phyloP scores from a whole-genome alignment of 139 green algal species.

The Chlamydomonas asymmetrica region DNA sequence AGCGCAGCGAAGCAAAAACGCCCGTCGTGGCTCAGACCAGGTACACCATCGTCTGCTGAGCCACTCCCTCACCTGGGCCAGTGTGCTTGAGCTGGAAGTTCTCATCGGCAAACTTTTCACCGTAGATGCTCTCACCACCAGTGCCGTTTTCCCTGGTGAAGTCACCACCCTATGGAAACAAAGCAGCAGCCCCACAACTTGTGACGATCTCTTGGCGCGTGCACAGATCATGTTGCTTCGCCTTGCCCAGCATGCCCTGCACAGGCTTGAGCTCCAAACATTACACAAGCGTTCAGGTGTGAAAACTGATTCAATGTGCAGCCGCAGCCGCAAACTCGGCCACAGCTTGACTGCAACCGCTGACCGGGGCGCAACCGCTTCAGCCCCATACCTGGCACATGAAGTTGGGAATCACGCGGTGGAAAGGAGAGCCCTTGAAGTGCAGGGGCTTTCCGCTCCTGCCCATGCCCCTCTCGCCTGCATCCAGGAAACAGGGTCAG shows the following conservation, averaged over 20 bases:
- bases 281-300: no score
- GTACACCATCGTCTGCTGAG: neutral
- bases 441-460: slow-evolving; percentile 85
- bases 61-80: slow-evolving; percentile 47
- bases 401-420: slow-evolving; percentile 70
- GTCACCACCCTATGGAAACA: slow-evolving; percentile 73
- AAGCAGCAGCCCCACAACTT: neutral
- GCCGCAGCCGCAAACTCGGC: no score
- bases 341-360: no score
- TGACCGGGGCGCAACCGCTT: no score
- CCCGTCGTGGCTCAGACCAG: no score
- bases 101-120: slow-evolving; percentile 75
- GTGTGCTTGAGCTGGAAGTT: slow-evolving; percentile 87
- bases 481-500: neutral
- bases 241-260: no score
- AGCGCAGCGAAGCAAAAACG: no score
- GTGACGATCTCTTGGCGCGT: no score
- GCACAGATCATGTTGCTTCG: no score
- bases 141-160: slow-evolving; percentile 79
- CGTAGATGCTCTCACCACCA: slow-evolving; percentile 88
- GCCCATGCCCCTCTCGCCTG: slow-evolving; percentile 82
- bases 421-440: slow-evolving; percentile 78
- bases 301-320: no score
- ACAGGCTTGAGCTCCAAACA: no score
- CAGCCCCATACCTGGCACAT: slow-evolving; percentile 70